Percentiles rank a stretch among this genome's conserved stretches.
phyloP scores from a whole-genome alignment of 345 rosid species.

The Heritiera fomes region DNA sequence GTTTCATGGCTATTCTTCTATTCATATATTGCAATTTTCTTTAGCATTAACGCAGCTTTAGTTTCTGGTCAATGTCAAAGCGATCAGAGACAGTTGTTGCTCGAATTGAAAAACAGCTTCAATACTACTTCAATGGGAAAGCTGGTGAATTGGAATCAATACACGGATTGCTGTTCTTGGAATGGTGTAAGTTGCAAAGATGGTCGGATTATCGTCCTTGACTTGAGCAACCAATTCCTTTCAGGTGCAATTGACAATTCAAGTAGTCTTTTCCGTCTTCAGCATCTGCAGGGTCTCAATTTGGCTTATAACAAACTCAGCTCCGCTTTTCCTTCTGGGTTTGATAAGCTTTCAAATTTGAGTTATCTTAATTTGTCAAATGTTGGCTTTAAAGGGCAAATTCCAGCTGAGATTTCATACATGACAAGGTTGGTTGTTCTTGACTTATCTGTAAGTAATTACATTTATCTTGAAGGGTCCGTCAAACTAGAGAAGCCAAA shows the following conservation, averaged over 20 bases:
- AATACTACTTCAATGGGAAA: background rate
- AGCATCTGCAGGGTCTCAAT: slow-evolving; percentile 21
- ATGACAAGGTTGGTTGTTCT: slow-evolving; percentile 35
- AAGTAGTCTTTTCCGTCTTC: slow-evolving; percentile 27
- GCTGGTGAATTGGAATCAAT: slow-evolving; percentile 8
- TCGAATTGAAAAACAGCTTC: background rate
- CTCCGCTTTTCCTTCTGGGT: slow-evolving; percentile 8
- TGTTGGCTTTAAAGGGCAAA: slow-evolving; percentile 42
- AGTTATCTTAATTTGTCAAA: slow-evolving; percentile 40
- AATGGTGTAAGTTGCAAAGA: slow-evolving; percentile 20
- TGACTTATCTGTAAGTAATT: slow-evolving; percentile 26
- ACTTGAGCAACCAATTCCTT: slow-evolving; percentile 36
- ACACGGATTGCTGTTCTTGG: slow-evolving; percentile 33
- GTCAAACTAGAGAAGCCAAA: slow-evolving; percentile 34
- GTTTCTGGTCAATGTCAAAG: slow-evolving; percentile 28
- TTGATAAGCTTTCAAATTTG: slow-evolving; percentile 16
- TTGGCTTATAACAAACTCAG: slow-evolving; percentile 25
- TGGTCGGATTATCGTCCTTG: slow-evolving; percentile 26
- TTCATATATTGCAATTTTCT: background rate
- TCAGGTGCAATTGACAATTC: slow-evolving; percentile 23
- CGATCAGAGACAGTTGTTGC: slow-evolving; percentile 18
- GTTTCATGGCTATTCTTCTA: slow-evolving; percentile 20
- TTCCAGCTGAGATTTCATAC: slow-evolving; percentile 36
- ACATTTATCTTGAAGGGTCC: background rate
- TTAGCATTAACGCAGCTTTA: slow-evolving; percentile 2